Percentiles rank a stretch among this genome's conserved stretches.
These are phyloP conservation scores for Mortierella sp. DNA, from an alignment of 371 early-diverging fungal genomes.

Conservation along the genomic window DNA sequence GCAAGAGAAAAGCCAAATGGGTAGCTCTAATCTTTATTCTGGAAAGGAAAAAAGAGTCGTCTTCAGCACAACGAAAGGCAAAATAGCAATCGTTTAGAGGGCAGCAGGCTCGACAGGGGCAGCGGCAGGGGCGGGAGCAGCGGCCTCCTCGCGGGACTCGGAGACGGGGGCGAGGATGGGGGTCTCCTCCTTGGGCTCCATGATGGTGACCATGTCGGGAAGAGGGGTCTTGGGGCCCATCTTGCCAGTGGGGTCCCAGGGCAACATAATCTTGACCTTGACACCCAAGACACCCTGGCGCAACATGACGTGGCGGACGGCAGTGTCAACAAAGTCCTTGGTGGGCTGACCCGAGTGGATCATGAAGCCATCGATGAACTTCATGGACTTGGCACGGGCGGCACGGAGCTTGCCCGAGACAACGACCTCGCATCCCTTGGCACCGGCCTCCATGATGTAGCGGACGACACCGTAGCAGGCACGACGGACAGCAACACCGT, in stretches of 20 bases:
- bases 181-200: constrained; percentile 92
- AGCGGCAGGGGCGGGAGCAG: constrained; percentile 52
- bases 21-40: too few relatives aligned
- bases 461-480: constrained; percentile 99
- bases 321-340: constrained; percentile 97
- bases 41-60: too few relatives aligned
- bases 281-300: constrained; percentile 99
- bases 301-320: constrained; percentile 98
- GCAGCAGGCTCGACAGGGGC: constrained; percentile 2
- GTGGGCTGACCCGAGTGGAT: constrained; percentile 99
- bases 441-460: constrained; percentile 99
- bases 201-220: constrained; percentile 98
- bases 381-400: constrained; percentile 99
- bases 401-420: constrained; percentile 99
- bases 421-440: constrained; percentile 99
- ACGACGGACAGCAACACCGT: constrained; percentile 97
- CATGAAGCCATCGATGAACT: constrained; percentile 99
- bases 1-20: too few relatives aligned
- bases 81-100: too few relatives aligned
- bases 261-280: constrained; percentile 99
- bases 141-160: constrained; percentile 68
- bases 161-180: constrained; percentile 78
- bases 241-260: constrained; percentile 96
- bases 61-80: too few relatives aligned
- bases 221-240: constrained; percentile 96